These are phyloP conservation scores for Stromatinia cepivora DNA, from an alignment of 2,329 filamentous ascomycete species.

Conservation along the genomic window DNA sequence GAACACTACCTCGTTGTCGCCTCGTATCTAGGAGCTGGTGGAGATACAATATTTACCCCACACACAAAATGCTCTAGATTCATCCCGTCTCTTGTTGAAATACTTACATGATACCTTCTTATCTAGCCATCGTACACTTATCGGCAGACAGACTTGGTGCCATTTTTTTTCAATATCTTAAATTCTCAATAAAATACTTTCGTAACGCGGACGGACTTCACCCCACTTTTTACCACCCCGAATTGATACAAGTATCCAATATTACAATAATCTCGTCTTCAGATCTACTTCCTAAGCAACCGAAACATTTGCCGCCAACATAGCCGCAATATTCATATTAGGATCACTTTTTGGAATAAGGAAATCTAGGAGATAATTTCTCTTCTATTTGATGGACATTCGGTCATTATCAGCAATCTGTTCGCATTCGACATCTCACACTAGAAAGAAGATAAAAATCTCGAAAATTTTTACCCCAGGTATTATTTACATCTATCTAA, in stretches of 20 bases:
- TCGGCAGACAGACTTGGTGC: not conserved
- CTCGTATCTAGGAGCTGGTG: slow-evolving; percentile 14
- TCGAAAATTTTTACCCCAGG: slow-evolving; percentile 12
- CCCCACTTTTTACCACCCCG: slow-evolving; percentile 7
- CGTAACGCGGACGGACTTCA: not conserved
- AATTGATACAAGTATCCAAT: slow-evolving; percentile 8
- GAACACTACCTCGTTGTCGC: slow-evolving; percentile 10
- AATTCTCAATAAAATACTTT: not conserved
- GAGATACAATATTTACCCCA: slow-evolving; percentile 1
- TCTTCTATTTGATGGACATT: not conserved
- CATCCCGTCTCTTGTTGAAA: slow-evolving; percentile 5
- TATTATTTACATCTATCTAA: slow-evolving; percentile 2
- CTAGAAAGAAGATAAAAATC: not conserved
- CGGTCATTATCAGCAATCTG: slow-evolving; percentile 1
- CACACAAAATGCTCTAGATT: slow-evolving; percentile 3
- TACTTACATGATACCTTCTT: slow-evolving; percentile 17
- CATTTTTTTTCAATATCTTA: not conserved
- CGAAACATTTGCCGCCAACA: not conserved
- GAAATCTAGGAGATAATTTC: not conserved
- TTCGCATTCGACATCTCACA: not conserved
- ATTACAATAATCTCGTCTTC: not conserved
- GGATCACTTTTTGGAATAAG: not conserved
- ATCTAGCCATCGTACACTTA: slow-evolving; percentile 7
- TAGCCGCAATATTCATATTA: not conserved
- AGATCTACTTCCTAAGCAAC: not conserved